Percentiles rank a stretch among this genome's conserved stretches.
Conservation (phyloP, 2,329 filamentous ascomycete species). For the Fusarium sp. region DNA sequence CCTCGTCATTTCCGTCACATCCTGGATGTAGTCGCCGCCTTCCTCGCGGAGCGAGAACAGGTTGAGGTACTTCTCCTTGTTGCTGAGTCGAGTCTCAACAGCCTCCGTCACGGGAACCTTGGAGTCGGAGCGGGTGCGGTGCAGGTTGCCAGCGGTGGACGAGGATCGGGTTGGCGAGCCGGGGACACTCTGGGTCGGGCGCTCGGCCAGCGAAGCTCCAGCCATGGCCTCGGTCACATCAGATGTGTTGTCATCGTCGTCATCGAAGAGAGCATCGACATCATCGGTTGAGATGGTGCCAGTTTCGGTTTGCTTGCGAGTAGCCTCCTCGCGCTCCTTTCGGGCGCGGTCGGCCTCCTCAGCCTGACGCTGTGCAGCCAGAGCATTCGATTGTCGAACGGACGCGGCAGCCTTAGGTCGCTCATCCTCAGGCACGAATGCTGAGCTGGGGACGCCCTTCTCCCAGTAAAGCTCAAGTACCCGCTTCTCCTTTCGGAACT, state of each 20-base stretch:
- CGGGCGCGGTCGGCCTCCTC: conserved; percentile 82
- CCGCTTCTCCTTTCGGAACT: conserved; percentile 95
- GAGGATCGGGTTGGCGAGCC: conserved; percentile 85
- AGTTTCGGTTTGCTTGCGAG: conserved; percentile 93
- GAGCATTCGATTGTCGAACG: conserved; percentile 77
- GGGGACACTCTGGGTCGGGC: conserved; percentile 93
- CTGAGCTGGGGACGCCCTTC: conserved; percentile 96
- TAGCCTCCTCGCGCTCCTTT: conserved; percentile 88
- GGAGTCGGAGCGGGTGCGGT: conserved; percentile 93
- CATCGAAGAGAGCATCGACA: conserved; percentile 94
- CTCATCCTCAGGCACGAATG: conserved; percentile 96
- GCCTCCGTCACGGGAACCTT: conserved; percentile 80
- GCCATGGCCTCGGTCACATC: conserved; percentile 92
- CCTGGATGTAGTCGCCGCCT: conserved; percentile 95
- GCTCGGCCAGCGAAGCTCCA: conserved; percentile 87
- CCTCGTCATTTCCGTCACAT: conserved; percentile 96
- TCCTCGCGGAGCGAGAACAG: conserved; percentile 91
- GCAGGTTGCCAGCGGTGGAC: conserved; percentile 72
- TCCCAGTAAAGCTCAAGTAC: conserved; percentile 99
- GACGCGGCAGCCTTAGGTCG: conserved; percentile 83
- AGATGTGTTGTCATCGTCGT: conserved; percentile 86
- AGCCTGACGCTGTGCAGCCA: conserved; percentile 79
- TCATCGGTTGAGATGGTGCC: conserved; percentile 93
- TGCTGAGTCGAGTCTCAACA: conserved; percentile 80
- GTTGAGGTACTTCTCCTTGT: conserved; percentile 96